phyloP scores from a whole-genome alignment of 2,329 filamentous ascomycete species.

The Colletotrichum lini region DNA sequence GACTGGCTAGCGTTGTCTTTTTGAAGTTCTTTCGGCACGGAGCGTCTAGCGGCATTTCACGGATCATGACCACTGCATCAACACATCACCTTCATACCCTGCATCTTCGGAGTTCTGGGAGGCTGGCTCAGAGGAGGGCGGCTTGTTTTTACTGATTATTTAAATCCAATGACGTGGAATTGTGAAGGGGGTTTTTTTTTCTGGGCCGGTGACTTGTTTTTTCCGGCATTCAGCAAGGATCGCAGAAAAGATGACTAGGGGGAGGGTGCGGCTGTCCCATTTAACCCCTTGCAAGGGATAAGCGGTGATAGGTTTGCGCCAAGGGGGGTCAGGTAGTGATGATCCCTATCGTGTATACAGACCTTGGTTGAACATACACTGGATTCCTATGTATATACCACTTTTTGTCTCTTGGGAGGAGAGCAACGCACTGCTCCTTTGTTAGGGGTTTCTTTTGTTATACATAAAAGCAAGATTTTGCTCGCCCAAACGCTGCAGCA shows the following conservation, averaged over 20 bases:
- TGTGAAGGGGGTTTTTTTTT: constrained; percentile 2
- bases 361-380: constrained; percentile 39
- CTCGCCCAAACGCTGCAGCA: constrained; percentile 1
- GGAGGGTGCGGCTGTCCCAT: constrained; percentile 13
- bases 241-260: constrained; percentile 5
- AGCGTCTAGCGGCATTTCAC: constrained; percentile 41
- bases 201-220: constrained; percentile 6
- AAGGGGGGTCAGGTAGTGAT: constrained; percentile 8
- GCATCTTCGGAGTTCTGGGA: constrained; percentile 42
- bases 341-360: constrained; percentile 23
- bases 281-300: constrained; percentile 8
- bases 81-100: constrained; percentile 41
- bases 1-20: constrained; percentile 42
- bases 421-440: constrained; percentile 1
- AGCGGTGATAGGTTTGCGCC: background rate
- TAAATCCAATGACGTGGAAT: constrained; percentile 33
- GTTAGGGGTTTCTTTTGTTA: constrained; percentile 30
- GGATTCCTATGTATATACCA: constrained; percentile 39
- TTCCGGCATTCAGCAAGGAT: constrained; percentile 28
- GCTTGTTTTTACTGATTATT: constrained; percentile 38
- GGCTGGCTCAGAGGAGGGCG: constrained; percentile 38
- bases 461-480: constrained; percentile 8
- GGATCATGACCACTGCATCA: constrained; percentile 45
- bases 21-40: constrained; percentile 33
- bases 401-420: constrained; percentile 17